A percentile compares a stretch with the other conserved stretches of the same genome.
These are phyloP conservation scores for Trapa incisa DNA, from an alignment of 345 rosid species.

Conservation along the genomic window DNA sequence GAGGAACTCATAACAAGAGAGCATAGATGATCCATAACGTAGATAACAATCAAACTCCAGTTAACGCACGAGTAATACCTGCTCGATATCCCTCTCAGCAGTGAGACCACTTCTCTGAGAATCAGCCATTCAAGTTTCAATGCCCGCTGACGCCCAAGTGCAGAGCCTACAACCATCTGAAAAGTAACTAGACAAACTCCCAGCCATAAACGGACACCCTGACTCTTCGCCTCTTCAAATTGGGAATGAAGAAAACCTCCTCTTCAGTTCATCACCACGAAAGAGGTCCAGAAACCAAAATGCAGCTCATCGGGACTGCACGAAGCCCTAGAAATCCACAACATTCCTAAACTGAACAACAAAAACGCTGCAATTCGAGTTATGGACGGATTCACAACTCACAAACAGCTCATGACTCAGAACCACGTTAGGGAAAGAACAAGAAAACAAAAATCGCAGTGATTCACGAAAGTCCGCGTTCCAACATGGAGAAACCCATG, in stretches of 20 bases:
- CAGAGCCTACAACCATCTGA: constrained; percentile 41
- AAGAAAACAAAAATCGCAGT: too few species aligned
- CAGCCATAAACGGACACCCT: constrained; percentile 17
- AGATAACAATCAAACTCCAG: background rate
- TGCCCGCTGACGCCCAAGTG: constrained; percentile 15
- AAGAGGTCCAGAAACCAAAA: constrained; percentile 8
- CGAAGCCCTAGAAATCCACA: constrained; percentile 12
- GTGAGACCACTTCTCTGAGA: constrained; percentile 40
- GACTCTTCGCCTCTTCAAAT: background rate
- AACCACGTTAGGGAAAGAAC: too few species aligned
- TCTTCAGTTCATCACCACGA: background rate
- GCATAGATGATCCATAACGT: background rate
- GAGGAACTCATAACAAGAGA: background rate
- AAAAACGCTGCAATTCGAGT: too few species aligned
- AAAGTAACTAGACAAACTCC: constrained; percentile 18
- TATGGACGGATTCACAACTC: too few species aligned
- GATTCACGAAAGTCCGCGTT: too few species aligned
- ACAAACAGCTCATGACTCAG: too few species aligned
- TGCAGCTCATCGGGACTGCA: constrained; percentile 4
- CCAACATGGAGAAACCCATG: background rate
- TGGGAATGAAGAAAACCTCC: constrained; percentile 3
- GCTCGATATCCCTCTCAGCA: constrained; percentile 69
- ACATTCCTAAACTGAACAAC: constrained; percentile 2
- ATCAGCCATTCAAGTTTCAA: constrained; percentile 64
- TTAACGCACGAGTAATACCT: constrained; percentile 26